Base-by-base conservation (phyloP, 768 basidiomycete genomes). In the Termitomyces sp. region DNA sequence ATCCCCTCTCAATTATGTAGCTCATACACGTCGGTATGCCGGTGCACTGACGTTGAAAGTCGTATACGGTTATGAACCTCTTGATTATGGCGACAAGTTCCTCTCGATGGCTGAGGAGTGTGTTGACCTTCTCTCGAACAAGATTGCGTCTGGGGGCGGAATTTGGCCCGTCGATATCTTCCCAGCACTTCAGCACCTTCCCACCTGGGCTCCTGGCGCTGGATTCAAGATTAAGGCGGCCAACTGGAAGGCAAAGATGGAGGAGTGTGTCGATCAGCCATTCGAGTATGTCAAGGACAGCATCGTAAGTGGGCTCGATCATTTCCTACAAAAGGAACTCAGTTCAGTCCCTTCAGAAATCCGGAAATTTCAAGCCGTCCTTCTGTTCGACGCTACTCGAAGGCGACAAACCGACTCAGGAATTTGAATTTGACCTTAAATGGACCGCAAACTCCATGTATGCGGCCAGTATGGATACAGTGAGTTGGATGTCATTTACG, bases 371-470 rank as follows among this genome's bases (percentile, higher is more conserved):
- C 51, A 70, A 68, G 41, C 70, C 70, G 7, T 76, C 73, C 10
- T 78, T 78, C 65, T 76, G 74, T 54, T 78, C 79, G 1, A 83
- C 79, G 9, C 71, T 89, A 19, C 72, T 89, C 14, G 83, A 84
- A 46, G 67, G 74, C 47, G 60, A 70, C 59, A 73, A 71, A 48
- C 56, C 68, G 40, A 69, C 67, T 33, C 67, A 75, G 6, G 64
- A 77, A 56, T 79, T 78, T 45, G 85, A 87, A 62, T 83, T 83
- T 59, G 88, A 91, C 61, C 73, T 90, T 46, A 85, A 86, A 57
- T 88, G 87, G 86, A 83, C 86, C 1, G 89, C 89, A n/a, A 89
- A 90, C 67, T 89, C 87, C 31, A 89, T 91, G 85, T 90, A 87
- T 65, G 72, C 77, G 6, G 82, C 79, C 15, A 85, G 85, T 61